phyloP scores from a whole-genome alignment of 176 grass and related monocot species.

The barley (Hordeum vulgare) region DNA sequence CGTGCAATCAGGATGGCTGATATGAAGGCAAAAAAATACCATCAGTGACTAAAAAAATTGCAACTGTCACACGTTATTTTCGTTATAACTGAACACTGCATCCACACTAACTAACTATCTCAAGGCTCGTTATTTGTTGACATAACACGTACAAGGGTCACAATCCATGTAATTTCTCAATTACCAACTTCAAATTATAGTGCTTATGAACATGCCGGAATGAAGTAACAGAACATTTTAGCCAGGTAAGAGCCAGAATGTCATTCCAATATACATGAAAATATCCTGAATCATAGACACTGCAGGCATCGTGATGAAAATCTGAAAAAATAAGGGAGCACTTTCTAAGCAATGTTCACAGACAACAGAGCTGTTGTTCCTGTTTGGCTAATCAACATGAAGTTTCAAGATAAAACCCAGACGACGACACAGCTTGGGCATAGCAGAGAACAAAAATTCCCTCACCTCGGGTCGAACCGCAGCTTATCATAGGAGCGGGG shows the following conservation, averaged over 20 bases:
- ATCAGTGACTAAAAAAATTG: not conserved
- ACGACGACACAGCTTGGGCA: not conserved
- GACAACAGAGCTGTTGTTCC: not conserved
- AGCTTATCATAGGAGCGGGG: conserved; percentile 88
- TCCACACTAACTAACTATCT: not conserved
- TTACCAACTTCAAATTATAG: not conserved
- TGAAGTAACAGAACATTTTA: not conserved
- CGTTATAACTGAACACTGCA: not conserved
- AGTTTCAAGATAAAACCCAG: not conserved
- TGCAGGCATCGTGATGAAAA: not conserved
- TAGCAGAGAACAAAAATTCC: conserved; percentile 8
- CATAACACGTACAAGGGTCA: not conserved
- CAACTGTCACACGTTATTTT: not conserved
- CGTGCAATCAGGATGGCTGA: conserved; percentile 92
- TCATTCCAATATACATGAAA: not conserved
- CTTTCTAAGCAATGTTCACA: not conserved
- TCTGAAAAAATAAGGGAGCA: not conserved
- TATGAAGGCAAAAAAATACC: conserved; percentile 1
- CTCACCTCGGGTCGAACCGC: conserved; percentile 77
- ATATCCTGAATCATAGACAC: not conserved
- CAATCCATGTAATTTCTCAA: not conserved
- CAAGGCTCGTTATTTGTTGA: not conserved
- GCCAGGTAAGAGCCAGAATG: not conserved
- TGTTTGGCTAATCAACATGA: not conserved
- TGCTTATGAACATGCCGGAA: not conserved